Percentiles rank a stretch among this genome's conserved stretches.
Evolutionary conservation across 1,284 basidiomycete species (phyloP).

Genomic region (Cerioporus squamosus): DNA sequence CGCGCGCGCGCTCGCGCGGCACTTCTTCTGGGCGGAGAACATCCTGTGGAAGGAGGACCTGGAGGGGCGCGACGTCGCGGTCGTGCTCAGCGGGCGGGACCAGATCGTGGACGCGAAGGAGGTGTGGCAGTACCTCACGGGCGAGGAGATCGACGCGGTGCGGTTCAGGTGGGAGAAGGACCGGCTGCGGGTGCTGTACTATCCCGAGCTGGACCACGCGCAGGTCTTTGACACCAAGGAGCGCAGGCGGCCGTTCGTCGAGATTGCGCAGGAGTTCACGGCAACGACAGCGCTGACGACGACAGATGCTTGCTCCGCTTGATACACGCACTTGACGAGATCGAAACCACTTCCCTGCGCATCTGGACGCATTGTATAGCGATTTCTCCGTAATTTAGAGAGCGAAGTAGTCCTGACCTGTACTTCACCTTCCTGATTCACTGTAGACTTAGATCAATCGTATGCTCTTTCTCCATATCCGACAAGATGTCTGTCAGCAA

Average conservation of each 20-base stretch:
- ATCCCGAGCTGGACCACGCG: conserved; percentile 57
- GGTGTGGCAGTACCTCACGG: conserved; percentile 58
- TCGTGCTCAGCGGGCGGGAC: conserved; percentile 57
- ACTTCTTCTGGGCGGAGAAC: conserved; percentile 70
- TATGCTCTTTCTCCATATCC: no score
- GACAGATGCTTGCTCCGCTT: no score
- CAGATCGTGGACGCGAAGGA: conserved; percentile 58
- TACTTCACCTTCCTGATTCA: no score
- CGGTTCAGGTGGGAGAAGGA: conserved; percentile 40
- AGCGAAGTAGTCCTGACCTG: no score
- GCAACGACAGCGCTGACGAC: no score
- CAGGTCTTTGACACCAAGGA: conserved; percentile 52
- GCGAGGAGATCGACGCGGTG: conserved; percentile 34
- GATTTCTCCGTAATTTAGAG: no score
- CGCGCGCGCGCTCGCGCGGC: conserved; percentile 55
- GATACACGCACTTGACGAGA: no score
- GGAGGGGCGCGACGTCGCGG: conserved; percentile 32
- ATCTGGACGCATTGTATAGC: no score
- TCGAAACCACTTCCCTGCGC: no score
- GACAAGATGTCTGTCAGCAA: no score
- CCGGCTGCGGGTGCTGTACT: conserved; percentile 55
- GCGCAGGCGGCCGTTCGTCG: conserved; percentile 42
- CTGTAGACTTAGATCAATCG: no score
- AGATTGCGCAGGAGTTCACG: conserved; percentile 30
- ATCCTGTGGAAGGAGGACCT: conserved; percentile 66